Evolutionary conservation across 2,329 filamentous ascomycete genomes (phyloP).

Genomic region (Lachnellula cervina): DNA sequence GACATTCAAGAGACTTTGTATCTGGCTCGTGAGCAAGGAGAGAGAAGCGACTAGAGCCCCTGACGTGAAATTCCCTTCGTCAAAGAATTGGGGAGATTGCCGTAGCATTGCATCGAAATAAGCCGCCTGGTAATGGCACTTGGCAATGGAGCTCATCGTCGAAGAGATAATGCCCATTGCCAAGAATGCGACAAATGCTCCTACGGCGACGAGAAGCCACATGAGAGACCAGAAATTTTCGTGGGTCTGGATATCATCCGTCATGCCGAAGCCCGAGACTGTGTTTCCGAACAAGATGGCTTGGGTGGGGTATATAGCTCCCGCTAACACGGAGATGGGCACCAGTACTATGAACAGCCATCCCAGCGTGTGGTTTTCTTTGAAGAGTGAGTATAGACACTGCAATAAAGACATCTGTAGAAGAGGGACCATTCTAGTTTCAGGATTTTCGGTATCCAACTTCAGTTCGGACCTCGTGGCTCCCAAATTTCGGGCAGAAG

Average conservation of each 20-base stretch:
- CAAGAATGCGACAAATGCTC: constrained; percentile 89
- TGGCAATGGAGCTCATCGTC: constrained; percentile 87
- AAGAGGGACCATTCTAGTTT: neutral
- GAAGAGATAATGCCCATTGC: constrained; percentile 86
- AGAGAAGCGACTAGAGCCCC: constrained; percentile 82
- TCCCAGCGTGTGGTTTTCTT: neutral
- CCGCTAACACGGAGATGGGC: neutral
- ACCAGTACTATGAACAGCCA: neutral
- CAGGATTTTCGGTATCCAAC: neutral
- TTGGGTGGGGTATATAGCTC: constrained; percentile 76
- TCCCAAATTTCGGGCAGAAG: constrained; percentile 38
- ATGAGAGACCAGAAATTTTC: constrained; percentile 8
- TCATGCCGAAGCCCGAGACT: constrained; percentile 83
- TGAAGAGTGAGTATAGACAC: neutral
- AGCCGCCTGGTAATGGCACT: constrained; percentile 67
- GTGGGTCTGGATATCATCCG: constrained; percentile 63
- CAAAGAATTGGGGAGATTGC: constrained; percentile 87
- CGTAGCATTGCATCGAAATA: constrained; percentile 75
- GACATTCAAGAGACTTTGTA: constrained; percentile 49
- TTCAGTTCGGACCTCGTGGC: constrained; percentile 65
- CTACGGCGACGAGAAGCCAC: constrained; percentile 44
- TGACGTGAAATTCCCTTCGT: constrained; percentile 77
- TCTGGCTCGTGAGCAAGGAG: constrained; percentile 72
- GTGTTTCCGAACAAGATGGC: constrained; percentile 87
- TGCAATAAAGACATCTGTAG: neutral